Percentiles rank a stretch among this genome's conserved stretches.
These are phyloP conservation scores for Gymnopilus junonius DNA, from an alignment of 768 basidiomycete genomes.

Conservation along the genomic window DNA sequence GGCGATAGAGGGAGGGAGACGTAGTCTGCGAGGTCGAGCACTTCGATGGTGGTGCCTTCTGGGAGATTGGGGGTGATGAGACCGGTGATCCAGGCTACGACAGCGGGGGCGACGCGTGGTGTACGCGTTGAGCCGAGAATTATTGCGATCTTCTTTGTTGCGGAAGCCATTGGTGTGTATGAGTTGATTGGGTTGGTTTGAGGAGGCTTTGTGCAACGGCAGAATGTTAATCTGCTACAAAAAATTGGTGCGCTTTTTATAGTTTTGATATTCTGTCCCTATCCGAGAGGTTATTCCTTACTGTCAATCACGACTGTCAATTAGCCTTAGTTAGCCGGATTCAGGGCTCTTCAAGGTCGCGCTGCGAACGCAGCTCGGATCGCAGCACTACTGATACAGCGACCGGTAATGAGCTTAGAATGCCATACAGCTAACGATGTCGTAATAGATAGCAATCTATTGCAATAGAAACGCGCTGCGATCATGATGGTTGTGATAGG, in stretches of 20 bases:
- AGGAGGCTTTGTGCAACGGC: not conserved
- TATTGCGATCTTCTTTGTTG: not conserved
- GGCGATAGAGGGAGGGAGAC: not conserved
- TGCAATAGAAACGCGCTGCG: not conserved
- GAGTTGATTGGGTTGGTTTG: not conserved
- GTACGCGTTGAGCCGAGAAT: not conserved
- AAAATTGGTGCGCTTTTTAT: not conserved
- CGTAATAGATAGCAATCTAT: too few species aligned
- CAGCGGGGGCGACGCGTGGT: not conserved
- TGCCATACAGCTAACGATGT: not conserved
- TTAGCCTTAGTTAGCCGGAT: too few species aligned
- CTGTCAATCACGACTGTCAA: too few species aligned
- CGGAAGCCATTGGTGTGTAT: not conserved
- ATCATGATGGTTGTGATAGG: not conserved
- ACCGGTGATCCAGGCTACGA: not conserved
- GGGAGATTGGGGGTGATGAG: not conserved
- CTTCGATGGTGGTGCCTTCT: not conserved
- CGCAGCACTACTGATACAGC: too few species aligned
- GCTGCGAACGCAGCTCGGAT: too few species aligned
- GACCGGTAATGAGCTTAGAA: not conserved
- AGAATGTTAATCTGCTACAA: not conserved
- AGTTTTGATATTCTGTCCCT: too few species aligned
- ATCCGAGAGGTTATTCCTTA: too few species aligned
- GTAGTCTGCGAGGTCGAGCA: not conserved
- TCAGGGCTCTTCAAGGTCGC: too few species aligned